Conservation (phyloP, 306 rosid species). For the Cucurbita pepo region DNA sequence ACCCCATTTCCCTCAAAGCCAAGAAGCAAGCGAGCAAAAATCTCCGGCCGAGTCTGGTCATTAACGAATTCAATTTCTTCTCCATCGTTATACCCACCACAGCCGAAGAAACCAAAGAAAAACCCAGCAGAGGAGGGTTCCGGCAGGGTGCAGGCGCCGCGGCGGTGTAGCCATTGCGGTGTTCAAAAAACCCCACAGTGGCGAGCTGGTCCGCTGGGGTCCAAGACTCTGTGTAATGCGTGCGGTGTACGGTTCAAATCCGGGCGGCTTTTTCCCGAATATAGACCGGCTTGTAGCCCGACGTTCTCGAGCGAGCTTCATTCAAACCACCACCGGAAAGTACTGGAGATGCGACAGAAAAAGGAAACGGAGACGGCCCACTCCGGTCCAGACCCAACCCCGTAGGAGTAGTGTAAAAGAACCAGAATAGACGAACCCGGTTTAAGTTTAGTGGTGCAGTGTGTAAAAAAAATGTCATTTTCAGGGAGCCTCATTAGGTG, state of each 20-base stretch:
- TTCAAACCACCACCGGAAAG: constrained; percentile 94
- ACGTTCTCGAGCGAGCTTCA: constrained; percentile 68
- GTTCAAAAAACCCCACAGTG: constrained; percentile 97
- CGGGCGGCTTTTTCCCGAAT: constrained; percentile 83
- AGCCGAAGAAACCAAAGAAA: constrained; percentile 29
- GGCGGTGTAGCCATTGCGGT: constrained; percentile 91
- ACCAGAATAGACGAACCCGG: not conserved
- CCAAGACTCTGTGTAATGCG: constrained; percentile 76
- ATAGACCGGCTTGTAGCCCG: constrained; percentile 95
- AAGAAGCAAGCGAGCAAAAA: constrained; percentile 56
- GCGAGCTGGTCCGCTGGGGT: constrained; percentile 85
- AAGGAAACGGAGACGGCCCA: constrained; percentile 23
- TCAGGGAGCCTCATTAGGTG: not conserved
- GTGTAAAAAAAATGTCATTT: not conserved
- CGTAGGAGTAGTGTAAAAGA: not conserved
- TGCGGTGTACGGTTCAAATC: constrained; percentile 90
- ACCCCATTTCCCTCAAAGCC: constrained; percentile 70
- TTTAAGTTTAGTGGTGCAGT: not conserved
- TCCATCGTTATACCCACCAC: constrained; percentile 19
- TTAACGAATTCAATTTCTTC: constrained; percentile 49
- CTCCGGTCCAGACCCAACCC: not conserved
- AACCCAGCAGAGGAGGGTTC: not conserved
- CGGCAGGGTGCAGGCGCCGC: constrained; percentile 20
- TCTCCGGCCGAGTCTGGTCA: constrained; percentile 69
- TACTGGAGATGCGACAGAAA: constrained; percentile 88